A percentile compares a stretch with the other conserved stretches of the same genome.
phyloP scores from a whole-genome alignment of 768 basidiomycete genomes.

The Tulasnella sp. region DNA sequence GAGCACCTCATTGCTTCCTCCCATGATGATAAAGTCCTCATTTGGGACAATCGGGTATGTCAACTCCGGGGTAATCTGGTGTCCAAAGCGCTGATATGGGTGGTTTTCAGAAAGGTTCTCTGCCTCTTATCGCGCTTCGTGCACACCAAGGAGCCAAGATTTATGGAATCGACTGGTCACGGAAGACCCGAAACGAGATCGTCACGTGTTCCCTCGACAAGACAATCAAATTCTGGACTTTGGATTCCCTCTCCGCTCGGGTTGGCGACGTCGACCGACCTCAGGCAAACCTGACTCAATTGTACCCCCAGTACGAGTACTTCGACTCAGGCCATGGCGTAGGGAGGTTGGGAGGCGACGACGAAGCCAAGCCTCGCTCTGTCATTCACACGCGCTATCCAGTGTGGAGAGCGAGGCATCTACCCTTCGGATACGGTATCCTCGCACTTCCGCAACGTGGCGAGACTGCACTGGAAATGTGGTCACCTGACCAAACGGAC shows the following conservation, averaged over 20 bases:
- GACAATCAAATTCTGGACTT: constrained; percentile 84
- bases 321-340: background rate
- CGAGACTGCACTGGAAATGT: constrained; percentile 81
- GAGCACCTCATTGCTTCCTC: constrained; percentile 84
- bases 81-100: too few relatives aligned
- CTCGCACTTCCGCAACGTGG: constrained; percentile 86
- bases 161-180: constrained; percentile 97
- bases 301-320: constrained; percentile 1
- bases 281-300: background rate
- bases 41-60: constrained; percentile 91
- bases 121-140: constrained; percentile 66
- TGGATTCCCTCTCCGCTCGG: background rate
- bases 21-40: constrained; percentile 77
- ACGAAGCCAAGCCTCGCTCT: constrained; percentile 21
- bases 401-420: constrained; percentile 87
- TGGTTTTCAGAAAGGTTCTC: constrained; percentile 70
- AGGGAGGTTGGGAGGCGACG: background rate
- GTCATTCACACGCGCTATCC: constrained; percentile 76
- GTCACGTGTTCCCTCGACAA: constrained; percentile 94
- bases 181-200: constrained; percentile 65
- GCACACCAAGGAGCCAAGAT: constrained; percentile 83
- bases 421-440: constrained; percentile 89
- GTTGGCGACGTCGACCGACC: background rate
- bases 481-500: constrained; percentile 45
- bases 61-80: background rate